Evolutionary conservation across 2,329 filamentous ascomycete species (phyloP).

Genomic region (Ceratocystis cacaofunesta): DNA sequence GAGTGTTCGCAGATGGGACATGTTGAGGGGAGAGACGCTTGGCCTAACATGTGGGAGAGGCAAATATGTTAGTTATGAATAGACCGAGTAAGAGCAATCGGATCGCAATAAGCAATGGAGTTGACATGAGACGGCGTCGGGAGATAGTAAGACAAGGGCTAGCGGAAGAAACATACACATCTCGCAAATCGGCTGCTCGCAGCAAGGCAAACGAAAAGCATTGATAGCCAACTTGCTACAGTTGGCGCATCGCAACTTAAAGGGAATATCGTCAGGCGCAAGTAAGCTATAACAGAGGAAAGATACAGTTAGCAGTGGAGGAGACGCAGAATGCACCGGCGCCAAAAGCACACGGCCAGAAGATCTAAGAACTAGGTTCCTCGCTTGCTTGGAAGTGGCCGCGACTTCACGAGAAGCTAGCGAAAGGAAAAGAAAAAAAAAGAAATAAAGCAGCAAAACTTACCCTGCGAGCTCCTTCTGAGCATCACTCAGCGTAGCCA

Average conservation of each 20-base stretch:
- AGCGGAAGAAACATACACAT: slow-evolving; percentile 45
- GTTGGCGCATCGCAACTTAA: slow-evolving; percentile 85
- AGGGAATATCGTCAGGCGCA: slow-evolving; percentile 73
- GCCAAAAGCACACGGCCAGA: not conserved
- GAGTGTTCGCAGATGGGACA: slow-evolving; percentile 91
- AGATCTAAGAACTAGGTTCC: too few relatives aligned
- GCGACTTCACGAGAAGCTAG: not conserved
- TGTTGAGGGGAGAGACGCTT: slow-evolving; percentile 57
- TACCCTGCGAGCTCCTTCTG: slow-evolving; percentile 46
- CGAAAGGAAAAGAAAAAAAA: not conserved
- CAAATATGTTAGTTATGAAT: slow-evolving; percentile 4
- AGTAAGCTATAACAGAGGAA: slow-evolving; percentile 43
- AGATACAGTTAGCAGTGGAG: slow-evolving; percentile 14
- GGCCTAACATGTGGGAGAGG: slow-evolving; percentile 37
- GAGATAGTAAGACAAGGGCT: slow-evolving; percentile 11
- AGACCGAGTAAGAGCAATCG: too few relatives aligned
- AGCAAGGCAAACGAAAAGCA: slow-evolving; percentile 82
- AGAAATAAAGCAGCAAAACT: slow-evolving; percentile 16
- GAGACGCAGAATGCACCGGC: not conserved
- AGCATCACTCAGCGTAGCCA: slow-evolving; percentile 30
- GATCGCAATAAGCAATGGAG: too few relatives aligned
- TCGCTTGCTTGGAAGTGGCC: not conserved
- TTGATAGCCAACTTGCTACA: slow-evolving; percentile 86
- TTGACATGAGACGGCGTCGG: slow-evolving; percentile 7
- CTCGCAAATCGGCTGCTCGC: slow-evolving; percentile 88